A percentile compares a stretch with the other conserved stretches of the same genome.
Conservation (phyloP, 306 rosid species). For the Quercus rubra region DNA sequence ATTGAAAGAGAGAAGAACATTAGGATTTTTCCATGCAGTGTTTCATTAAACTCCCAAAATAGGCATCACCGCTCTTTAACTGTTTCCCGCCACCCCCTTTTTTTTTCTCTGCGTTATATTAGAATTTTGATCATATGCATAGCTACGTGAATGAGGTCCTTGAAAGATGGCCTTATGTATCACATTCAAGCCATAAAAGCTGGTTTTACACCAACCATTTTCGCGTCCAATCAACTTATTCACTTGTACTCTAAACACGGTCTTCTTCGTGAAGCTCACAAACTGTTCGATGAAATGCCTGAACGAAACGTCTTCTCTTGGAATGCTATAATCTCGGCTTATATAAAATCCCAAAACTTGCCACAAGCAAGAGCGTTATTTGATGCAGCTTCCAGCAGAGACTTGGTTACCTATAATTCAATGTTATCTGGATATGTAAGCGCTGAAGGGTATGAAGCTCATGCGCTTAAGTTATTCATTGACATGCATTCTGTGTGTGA, state of each 20-base stretch:
- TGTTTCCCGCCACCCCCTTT: too few relatives aligned
- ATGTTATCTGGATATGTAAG: slow-evolving; percentile 58
- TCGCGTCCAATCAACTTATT: slow-evolving; percentile 61
- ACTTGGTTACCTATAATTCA: slow-evolving; percentile 70
- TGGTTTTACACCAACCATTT: slow-evolving; percentile 40
- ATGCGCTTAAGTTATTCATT: slow-evolving; percentile 54
- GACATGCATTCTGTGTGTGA: slow-evolving; percentile 48
- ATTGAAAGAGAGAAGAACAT: too few relatives aligned
- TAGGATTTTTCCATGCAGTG: too few relatives aligned
- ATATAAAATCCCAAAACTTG: slow-evolving; percentile 56
- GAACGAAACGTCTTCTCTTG: slow-evolving; percentile 66
- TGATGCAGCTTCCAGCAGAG: slow-evolving; percentile 43
- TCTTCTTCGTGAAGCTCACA: slow-evolving; percentile 43
- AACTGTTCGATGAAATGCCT: slow-evolving; percentile 71
- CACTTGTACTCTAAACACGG: slow-evolving; percentile 40
- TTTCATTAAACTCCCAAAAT: too few relatives aligned
- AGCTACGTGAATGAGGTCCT: slow-evolving; percentile 36
- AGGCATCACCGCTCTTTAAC: too few relatives aligned
- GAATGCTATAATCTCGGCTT: slow-evolving; percentile 61
- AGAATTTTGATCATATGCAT: neutral
- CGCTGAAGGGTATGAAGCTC: slow-evolving; percentile 40
- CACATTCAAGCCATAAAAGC: slow-evolving; percentile 54
- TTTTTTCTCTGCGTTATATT: neutral
- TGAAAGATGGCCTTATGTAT: slow-evolving; percentile 36
- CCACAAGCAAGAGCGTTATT: slow-evolving; percentile 47